Evolutionary conservation across 1,139 yeast genomes (phyloP), one percentile per base, ranked within the genome.

Genomic region (Yamadazyma oceani): DNA sequence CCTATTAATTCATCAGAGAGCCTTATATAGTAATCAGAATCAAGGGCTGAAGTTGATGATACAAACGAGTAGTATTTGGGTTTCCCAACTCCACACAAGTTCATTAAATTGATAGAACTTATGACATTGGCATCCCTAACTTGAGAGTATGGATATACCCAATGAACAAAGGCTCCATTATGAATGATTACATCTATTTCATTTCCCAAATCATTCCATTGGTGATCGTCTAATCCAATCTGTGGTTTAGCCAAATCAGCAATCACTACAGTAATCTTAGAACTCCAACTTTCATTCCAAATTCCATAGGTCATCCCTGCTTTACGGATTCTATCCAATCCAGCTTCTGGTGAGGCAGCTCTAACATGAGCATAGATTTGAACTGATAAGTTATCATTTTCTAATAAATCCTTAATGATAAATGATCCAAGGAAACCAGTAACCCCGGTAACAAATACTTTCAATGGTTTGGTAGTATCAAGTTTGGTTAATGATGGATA

Each of bases 101-200:
- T 82, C 77, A 94, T 69, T 9, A 89, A 89, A 53, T 90, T 86
- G 45, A 90, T 66, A 0, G 97, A 85, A 36, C 96, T 82, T 44
- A 90, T 66, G 26, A 94, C 98, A 57, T 94, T 94, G 27, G 98
- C 95, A 44, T 88, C 96, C 53, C 97, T 80, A 51, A 94, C 72
- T 52, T 85, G 87, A 36, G 85, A 68, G 63, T 94, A 94, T 31
- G 97, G 98, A 59, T 86, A 92, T 3, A 90, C 96, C 99, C 99
- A 94, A 62, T 94, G 98, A 30, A 94, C 99, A 45, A 90, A 73
- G 4, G 98, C 99, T 66, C 97, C 98, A 54, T 94, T 94, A 62
- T 94, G 99, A 45, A 94, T 78, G 36, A 94, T 81, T 4, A 85
- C 83, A 60, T 94, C 98, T 41, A 90, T 70, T 1, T 69, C 63